Base-by-base conservation (phyloP, 2,329 filamentous ascomycete genomes). In the Diplodia corticola region DNA sequence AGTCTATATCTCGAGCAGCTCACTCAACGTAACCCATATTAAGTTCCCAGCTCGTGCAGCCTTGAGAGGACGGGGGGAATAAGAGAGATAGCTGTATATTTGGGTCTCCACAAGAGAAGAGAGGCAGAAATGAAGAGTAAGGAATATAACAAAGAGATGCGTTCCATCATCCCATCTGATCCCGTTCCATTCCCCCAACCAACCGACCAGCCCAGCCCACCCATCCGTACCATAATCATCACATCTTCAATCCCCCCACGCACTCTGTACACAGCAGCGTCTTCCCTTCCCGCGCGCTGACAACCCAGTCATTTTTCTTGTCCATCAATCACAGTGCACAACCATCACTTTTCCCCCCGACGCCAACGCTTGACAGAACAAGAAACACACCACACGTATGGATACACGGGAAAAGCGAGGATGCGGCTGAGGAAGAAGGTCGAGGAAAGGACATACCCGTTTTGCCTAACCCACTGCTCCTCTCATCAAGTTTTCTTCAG, bases 291-390 rank as follows among this genome's bases (percentile, higher is more conserved):
- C 7, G 13, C 40, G 3, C 35, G 7, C 48, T 7, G 33, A n/a
- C 35, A 20, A 22, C 40, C 55, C 2, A 15, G 33, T 20, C 37
- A 35, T 30, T 17, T 44, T n/a, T 40, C 12, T 20, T n/a, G 40
- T 22, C 60, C 30, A n/a, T 40, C 26, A 7, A 28, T 44, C 20
- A 64, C 20, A 33, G 9, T 35, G 15, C 48, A n/a, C n/a, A 20
- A 22, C 44, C 26, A 33, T 22, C 24, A 12, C 35, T 28, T 28
- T 30, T 28, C 20, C 46, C 30, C 50, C 49, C 48, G 48, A 64
- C 61, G 50, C 48, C 48, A 64, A 53, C 61, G 48, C 48, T 51
- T 26, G 30, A 54, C 51, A 64, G 15, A 51, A 40, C 28, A 63
- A 50, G 4, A 44, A 49, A 35, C 57, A 33, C 37, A 33, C 37